Evolutionary conservation across 31 red algal genomes (phyloP).

Genomic region (Bonnemaisonia californica): DNA sequence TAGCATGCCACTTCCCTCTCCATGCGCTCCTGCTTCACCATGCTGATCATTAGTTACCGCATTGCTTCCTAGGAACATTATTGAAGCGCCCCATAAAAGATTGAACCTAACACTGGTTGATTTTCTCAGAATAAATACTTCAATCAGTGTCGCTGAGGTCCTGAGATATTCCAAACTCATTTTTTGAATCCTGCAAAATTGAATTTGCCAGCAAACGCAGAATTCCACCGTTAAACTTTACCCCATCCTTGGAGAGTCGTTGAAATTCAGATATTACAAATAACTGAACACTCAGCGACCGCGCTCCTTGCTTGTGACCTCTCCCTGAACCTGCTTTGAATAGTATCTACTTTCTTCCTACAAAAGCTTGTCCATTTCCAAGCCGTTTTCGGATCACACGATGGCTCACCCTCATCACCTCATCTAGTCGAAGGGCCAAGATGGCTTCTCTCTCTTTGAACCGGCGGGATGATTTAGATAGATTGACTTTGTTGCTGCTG

Average conservation of each 20-base stretch:
- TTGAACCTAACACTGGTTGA: slow-evolving; percentile 9
- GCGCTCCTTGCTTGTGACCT: neutral
- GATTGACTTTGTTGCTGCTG: no score
- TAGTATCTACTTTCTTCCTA: neutral
- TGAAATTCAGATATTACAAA: slow-evolving; percentile 11
- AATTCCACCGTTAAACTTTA: slow-evolving; percentile 16
- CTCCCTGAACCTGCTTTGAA: neutral
- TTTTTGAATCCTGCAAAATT: neutral
- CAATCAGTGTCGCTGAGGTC: neutral
- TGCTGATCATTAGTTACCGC: slow-evolving; percentile 2
- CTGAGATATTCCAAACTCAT: neutral
- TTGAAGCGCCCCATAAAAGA: slow-evolving; percentile 7
- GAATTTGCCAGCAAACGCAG: neutral
- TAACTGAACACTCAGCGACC: neutral
- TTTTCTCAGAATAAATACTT: neutral
- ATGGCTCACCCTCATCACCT: no score
- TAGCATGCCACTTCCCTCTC: slow-evolving; percentile 4
- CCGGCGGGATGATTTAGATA: no score
- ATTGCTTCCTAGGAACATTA: slow-evolving; percentile 9
- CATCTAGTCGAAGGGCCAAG: no score
- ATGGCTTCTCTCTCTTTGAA: no score
- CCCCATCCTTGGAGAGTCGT: slow-evolving; percentile 18
- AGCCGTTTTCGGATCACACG: no score
- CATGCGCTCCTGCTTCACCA: neutral
- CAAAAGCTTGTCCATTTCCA: no score